Evolutionary conservation across 2,329 filamentous ascomycete genomes (phyloP).

Genomic region (Anisogramma anomala): DNA sequence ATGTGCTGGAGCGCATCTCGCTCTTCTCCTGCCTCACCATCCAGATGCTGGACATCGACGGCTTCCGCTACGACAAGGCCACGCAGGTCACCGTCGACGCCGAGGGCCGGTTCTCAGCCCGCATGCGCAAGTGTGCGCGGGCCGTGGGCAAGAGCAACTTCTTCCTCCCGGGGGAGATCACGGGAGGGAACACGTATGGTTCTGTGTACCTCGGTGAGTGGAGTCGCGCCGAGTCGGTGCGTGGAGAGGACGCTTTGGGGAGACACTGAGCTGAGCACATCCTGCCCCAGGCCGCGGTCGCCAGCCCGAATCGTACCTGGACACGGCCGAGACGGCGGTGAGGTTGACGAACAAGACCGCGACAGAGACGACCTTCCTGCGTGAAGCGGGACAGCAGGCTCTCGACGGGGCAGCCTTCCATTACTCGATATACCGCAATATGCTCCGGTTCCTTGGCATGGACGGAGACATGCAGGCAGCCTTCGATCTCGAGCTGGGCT

Average conservation of each 20-base stretch:
- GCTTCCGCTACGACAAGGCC: conserved; percentile 54
- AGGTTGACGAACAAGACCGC: conserved; percentile 13
- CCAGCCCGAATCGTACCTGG: conserved; percentile 23
- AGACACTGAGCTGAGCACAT: not conserved
- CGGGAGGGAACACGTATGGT: conserved; percentile 47
- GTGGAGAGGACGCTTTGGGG: too few species aligned
- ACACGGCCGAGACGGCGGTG: conserved; percentile 12
- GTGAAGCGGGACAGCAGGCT: conserved; percentile 41
- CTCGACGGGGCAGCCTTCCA: conserved; percentile 34
- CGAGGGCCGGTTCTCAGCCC: conserved; percentile 42
- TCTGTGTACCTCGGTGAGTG: conserved; percentile 42
- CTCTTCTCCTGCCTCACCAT: conserved; percentile 52
- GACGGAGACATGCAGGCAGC: conserved; percentile 23
- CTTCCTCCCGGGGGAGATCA: conserved; percentile 52
- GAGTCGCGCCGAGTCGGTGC: too few species aligned
- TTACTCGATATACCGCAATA: conserved; percentile 22
- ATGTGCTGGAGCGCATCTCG: conserved; percentile 44
- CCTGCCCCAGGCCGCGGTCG: conserved; percentile 33
- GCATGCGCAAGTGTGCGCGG: conserved; percentile 44
- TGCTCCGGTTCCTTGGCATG: conserved; percentile 23
- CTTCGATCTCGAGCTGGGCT: conserved; percentile 22
- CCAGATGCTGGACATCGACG: conserved; percentile 49
- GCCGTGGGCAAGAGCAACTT: conserved; percentile 49
- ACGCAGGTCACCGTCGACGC: conserved; percentile 48
- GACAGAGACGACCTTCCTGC: conserved; percentile 32